Evolutionary conservation across 2,329 filamentous ascomycete genomes (phyloP), one percentile per base, ranked within the genome.

Genomic region (Trichoderma breve): DNA sequence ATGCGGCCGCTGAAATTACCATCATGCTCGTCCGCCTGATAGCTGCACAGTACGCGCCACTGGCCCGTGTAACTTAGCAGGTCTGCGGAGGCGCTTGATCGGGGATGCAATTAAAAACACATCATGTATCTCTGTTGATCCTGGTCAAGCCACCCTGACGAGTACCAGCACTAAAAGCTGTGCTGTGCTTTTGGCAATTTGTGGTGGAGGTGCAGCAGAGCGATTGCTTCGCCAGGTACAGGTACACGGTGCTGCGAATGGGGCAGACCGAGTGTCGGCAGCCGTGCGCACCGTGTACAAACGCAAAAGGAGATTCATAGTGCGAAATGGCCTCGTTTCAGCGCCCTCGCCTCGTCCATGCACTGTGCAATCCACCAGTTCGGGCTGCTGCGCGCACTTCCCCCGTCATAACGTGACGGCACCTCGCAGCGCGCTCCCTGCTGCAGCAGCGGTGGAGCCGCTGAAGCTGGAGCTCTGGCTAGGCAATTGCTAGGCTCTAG

Each of bases 61-160:
- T 70, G 61, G 36, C 26, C 61, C 61, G 69, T 71, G 69, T 51
- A 64, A 47, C 68, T 57, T 24, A 47, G 28, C 53, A 55, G 57
- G 21, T 21, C 28, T 57, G 63, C 43, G 43, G 47, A 55, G 43
- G 63, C 55, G 32, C 64, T 68, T 36, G 67, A 70, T 62, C 67
- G 64, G 69, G 69, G 61, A 71, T 47, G 69, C 69, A 71, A 71
- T 71, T 60, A 71, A 71, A 60, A 62, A 21, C 28, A 47, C 55
- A 43, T 47, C 53, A 60, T n/a, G 65, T 68, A 60, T 28, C 36
- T 62, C 9, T 58, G 57, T 8, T n/a, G 34, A 65, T 71, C 69
- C 69, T 24, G 47, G 69, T 30, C 61, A 63, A 71, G 62, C 61
- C 61, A 71, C 60, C 24, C 43, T 51, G n/a, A 51, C 43, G n/a